Evolutionary conservation across 345 rosid genomes (phyloP).

Genomic region (Eucalyptus cladocalyx): DNA sequence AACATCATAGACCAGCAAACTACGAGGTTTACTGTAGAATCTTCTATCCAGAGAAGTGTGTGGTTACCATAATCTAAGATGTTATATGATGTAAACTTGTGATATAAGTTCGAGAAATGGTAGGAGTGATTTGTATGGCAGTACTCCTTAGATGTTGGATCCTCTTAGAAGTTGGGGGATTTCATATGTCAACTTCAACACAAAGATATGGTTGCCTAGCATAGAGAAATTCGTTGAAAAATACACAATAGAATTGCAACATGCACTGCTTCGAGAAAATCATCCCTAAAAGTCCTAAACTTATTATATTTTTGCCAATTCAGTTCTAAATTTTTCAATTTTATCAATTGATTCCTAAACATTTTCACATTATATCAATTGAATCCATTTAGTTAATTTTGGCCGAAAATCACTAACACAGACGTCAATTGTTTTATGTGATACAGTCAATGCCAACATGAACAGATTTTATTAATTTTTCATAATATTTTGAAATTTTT

Average conservation of each 20-base stretch:
- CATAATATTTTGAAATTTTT: no score
- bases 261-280: neutral
- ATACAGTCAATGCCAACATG: accelerated
- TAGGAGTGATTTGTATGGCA: neutral
- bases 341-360: no score
- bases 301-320: accelerated
- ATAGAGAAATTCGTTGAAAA: neutral
- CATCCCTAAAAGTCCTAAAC: accelerated
- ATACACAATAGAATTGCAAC: neutral
- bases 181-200: neutral
- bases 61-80: constrained; percentile 8
- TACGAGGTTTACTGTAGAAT: constrained; percentile 1
- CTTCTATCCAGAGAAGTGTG: constrained; percentile 9
- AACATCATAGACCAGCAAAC: constrained; percentile 5
- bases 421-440: accelerated
- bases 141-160: neutral
- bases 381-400: no score
- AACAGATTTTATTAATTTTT: no score
- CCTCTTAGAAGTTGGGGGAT: neutral
- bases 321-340: no score
- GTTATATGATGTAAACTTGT: neutral
- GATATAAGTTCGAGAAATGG: neutral
- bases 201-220: neutral
- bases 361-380: no score
- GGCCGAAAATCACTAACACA: accelerated